Base-by-base conservation (phyloP, 2,329 filamentous ascomycete species). In the Xylariomycetidae sp. region DNA sequence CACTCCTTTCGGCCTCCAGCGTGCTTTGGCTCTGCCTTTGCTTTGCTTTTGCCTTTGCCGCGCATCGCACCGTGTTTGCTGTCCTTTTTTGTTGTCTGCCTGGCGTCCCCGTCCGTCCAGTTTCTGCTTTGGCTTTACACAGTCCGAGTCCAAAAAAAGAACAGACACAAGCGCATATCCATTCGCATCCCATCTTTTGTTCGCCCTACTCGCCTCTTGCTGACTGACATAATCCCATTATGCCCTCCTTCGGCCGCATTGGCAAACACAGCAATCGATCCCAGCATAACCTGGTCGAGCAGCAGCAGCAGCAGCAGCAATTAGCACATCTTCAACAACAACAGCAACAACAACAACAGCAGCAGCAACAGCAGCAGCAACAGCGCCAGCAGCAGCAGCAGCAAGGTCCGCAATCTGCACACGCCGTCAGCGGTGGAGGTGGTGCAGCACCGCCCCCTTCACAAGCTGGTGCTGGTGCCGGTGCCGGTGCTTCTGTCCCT, bases 191-290 rank as follows among this genome's bases (percentile, higher is more conserved):
- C n/a, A n/a, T n/a, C n/a, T n/a, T n/a, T n/a, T n/a, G n/a, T n/a
- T n/a, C n/a, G n/a, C n/a, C n/a, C n/a, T n/a, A n/a, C n/a, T n/a
- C n/a, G n/a, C n/a, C n/a, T 23, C 8, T 23, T 23, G 8, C n/a
- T 23, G 25, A 30, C 33, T 36, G 36, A 38, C 39, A 38, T 44
- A 46, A 40, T 45, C 46, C 42, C 52, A 62, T 55, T 57, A 76
- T 76, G 72, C 69, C 66, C 51, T 59, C 59, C 58, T 75, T 75
- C 59, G 62, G 64, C 60, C 70, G 70, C 54, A 59, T 74, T 56
- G 65, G 67, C 55, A 74, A 64, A 63, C 67, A 72, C 30, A 51
- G 48, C 43, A 55, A 55, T 43, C 48, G 40, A 48, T 55, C 73
- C 56, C 73, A 75, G 61, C 70, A 73, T 53, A 66, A 68, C 44